phyloP scores from a whole-genome alignment of 345 rosid species.

The Linum lewisii region DNA sequence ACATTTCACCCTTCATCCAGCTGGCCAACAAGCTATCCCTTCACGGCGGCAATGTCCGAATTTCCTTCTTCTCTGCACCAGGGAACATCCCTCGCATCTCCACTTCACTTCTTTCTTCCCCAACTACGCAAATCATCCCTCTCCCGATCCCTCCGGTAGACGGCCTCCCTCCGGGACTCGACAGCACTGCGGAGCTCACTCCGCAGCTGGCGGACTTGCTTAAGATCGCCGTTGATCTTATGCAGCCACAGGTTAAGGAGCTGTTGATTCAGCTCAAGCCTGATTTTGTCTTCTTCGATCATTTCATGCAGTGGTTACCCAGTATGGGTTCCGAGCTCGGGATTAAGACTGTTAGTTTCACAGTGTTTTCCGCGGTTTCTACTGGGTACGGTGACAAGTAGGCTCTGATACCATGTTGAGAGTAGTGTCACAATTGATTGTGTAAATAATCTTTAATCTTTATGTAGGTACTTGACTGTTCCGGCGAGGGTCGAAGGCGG shows the following conservation, averaged over 20 bases:
- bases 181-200: slow-evolving; percentile 26
- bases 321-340: slow-evolving; percentile 13
- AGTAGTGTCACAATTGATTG: too few species aligned
- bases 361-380: slow-evolving; percentile 16
- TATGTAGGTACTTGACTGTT: slow-evolving; percentile 6
- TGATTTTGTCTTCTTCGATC: slow-evolving; percentile 22
- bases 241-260: slow-evolving; percentile 19
- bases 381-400: not conserved
- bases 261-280: slow-evolving; percentile 21
- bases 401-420: too few species aligned
- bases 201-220: slow-evolving; percentile 19
- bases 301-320: slow-evolving; percentile 14
- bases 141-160: slow-evolving; percentile 15
- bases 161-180: slow-evolving; percentile 21
- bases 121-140: slow-evolving; percentile 16
- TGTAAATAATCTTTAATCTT: too few species aligned
- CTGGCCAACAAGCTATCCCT: slow-evolving; percentile 25
- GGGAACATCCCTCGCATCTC: slow-evolving; percentile 19
- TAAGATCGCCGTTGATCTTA: slow-evolving; percentile 23
- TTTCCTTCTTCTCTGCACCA: slow-evolving; percentile 21
- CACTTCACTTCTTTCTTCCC: slow-evolving; percentile 11
- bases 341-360: slow-evolving; percentile 13
- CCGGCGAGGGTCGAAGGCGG: slow-evolving; percentile 14
- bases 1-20: slow-evolving; percentile 27
- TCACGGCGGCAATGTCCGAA: slow-evolving; percentile 17